These are phyloP conservation scores for Thamnidium elegans DNA, from an alignment of 192 early-diverging fungal species.

Conservation along the genomic window DNA sequence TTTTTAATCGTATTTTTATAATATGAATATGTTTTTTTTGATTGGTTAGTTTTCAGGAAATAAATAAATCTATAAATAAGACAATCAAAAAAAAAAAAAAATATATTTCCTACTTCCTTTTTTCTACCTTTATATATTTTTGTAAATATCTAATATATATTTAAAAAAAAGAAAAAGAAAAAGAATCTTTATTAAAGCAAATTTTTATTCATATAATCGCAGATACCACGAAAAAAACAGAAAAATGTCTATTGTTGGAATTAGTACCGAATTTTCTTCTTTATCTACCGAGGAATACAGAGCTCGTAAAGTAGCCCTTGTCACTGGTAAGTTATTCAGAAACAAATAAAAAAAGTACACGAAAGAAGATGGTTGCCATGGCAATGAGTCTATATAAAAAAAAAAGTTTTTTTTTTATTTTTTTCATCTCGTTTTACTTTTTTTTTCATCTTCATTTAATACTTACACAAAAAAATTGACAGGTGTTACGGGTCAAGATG, in stretches of 20 bases:
- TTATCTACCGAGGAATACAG: slow-evolving; percentile 51
- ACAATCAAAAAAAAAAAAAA: background rate
- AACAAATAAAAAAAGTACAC: background rate
- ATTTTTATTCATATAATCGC: no score
- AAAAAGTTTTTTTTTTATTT: no score
- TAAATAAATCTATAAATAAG: background rate
- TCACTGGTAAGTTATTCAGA: slow-evolving; percentile 46
- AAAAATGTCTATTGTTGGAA: no score
- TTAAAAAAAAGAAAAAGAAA: background rate
- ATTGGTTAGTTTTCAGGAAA: background rate
- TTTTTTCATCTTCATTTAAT: background rate
- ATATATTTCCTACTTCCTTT: background rate
- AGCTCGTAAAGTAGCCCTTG: slow-evolving; percentile 57
- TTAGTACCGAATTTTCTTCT: background rate
- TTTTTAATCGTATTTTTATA: background rate
- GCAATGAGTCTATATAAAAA: no score
- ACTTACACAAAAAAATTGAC: background rate
- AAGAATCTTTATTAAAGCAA: background rate
- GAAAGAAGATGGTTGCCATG: no score
- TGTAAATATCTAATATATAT: slow-evolving; percentile 15
- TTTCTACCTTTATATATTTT: background rate
- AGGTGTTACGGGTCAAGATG: slow-evolving; percentile 84
- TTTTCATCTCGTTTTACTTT: background rate
- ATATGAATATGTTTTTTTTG: background rate
- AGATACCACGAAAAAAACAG: background rate